phyloP scores from a whole-genome alignment of 768 basidiomycete genomes.

The Russula sp. region DNA sequence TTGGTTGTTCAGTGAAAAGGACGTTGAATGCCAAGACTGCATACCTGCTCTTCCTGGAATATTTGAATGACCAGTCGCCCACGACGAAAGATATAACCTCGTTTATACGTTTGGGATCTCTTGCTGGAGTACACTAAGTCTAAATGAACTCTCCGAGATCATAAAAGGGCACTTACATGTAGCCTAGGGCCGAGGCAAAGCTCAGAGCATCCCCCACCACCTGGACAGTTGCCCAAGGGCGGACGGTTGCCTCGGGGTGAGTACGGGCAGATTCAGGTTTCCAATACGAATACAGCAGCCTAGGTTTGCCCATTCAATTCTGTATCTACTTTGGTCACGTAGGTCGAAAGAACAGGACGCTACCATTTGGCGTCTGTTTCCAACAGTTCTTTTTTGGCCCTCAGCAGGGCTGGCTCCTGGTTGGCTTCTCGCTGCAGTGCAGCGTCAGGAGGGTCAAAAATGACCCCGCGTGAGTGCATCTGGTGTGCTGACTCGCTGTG shows the following conservation, averaged over 20 bases:
- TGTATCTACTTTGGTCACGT: not conserved
- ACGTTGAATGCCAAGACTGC: constrained; percentile 12
- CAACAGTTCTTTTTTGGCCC: constrained; percentile 68
- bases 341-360: constrained; percentile 19
- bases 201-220: constrained; percentile 73
- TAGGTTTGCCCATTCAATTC: constrained; percentile 24
- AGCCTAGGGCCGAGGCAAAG: constrained; percentile 76
- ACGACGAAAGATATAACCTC: constrained; percentile 68
- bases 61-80: constrained; percentile 68
- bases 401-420: constrained; percentile 58
- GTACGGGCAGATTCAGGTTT: constrained; percentile 80
- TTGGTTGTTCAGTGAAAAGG: not conserved
- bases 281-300: constrained; percentile 72
- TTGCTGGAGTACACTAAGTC: constrained; percentile 33
- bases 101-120: constrained; percentile 73
- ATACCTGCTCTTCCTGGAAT: constrained; percentile 80
- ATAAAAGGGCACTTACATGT: constrained; percentile 41
- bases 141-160: not conserved
- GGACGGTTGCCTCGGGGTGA: constrained; percentile 80
- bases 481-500: constrained; percentile 70
- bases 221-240: constrained; percentile 76
- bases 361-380: constrained; percentile 62
- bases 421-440: constrained; percentile 53
- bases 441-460: constrained; percentile 75
- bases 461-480: constrained; percentile 68